These are phyloP conservation scores for Cladophialophora yegresii DNA, from an alignment of 2,329 filamentous ascomycete species.

Conservation along the genomic window DNA sequence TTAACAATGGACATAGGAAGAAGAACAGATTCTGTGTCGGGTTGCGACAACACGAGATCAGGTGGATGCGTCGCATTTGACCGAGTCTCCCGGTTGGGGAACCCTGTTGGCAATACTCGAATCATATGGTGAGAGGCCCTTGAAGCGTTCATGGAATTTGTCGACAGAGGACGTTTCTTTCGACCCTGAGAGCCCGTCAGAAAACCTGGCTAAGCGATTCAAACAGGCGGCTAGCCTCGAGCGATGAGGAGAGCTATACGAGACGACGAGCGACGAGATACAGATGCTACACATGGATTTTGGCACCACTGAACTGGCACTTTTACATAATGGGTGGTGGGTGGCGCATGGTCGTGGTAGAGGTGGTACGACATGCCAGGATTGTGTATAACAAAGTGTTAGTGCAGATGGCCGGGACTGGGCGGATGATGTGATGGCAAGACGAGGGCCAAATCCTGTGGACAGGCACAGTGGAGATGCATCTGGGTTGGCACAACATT, in stretches of 20 bases:
- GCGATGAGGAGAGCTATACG: constrained; percentile 21
- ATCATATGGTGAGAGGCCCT: constrained; percentile 82
- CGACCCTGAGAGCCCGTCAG: constrained; percentile 51
- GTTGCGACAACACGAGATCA: constrained; percentile 80
- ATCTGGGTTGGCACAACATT: neutral
- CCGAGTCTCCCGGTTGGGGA: constrained; percentile 88
- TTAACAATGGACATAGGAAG: constrained; percentile 63
- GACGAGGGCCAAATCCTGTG: neutral
- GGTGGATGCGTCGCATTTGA: constrained; percentile 76
- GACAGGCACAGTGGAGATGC: constrained; percentile 1
- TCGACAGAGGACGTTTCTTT: constrained; percentile 43
- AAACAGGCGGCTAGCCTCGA: constrained; percentile 53
- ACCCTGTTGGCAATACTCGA: constrained; percentile 89
- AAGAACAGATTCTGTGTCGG: constrained; percentile 80
- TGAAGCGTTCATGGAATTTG: constrained; percentile 42
- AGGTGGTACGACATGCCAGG: neutral
- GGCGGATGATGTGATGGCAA: constrained; percentile 3
- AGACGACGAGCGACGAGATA: neutral
- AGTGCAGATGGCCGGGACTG: neutral
- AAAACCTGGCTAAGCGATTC: constrained; percentile 65
- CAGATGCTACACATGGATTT: neutral
- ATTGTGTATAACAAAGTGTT: constrained; percentile 1
- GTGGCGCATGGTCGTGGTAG: neutral
- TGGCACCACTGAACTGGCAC: constrained; percentile 5
- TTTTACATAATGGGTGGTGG: constrained; percentile 18